Evolutionary conservation across 768 basidiomycete species (phyloP).

Genomic region (Mycena crocata): DNA sequence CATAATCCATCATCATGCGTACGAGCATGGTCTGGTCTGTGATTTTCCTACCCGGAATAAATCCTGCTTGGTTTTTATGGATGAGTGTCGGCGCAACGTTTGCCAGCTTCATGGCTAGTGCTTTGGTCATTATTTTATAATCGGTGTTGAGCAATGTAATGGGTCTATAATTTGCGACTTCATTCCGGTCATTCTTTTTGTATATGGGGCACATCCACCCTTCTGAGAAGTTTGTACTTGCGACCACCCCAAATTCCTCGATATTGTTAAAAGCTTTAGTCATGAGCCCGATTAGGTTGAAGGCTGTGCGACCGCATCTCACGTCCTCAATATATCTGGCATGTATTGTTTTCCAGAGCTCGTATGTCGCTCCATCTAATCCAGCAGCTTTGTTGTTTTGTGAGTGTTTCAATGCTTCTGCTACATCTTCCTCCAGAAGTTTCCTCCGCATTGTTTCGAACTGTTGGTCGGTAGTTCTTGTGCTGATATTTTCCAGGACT

Average conservation of each 20-base stretch:
- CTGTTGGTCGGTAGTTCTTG: too few species aligned
- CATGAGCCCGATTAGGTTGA: too few species aligned
- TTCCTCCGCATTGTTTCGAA: too few species aligned
- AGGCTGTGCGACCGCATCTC: too few species aligned
- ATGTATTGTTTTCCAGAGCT: too few species aligned
- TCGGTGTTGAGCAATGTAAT: conserved; percentile 2
- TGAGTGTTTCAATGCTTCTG: too few species aligned
- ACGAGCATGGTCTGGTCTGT: conserved; percentile 36
- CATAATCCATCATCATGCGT: conserved; percentile 20
- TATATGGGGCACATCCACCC: background rate
- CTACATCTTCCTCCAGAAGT: too few species aligned
- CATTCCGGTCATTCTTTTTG: background rate
- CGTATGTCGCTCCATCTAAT: too few species aligned
- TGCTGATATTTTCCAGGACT: too few species aligned
- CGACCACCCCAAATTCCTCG: background rate
- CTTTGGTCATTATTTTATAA: conserved; percentile 3
- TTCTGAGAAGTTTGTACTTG: background rate
- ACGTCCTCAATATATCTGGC: too few species aligned
- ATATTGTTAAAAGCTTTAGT: background rate
- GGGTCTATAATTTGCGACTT: conserved; percentile 3
- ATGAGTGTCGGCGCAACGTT: background rate
- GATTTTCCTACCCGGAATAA: conserved; percentile 35
- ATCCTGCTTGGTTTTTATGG: conserved; percentile 27
- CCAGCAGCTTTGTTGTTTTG: too few species aligned
- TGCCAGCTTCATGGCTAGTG: background rate